These are phyloP conservation scores for Ceratobasidium sp. DNA, from an alignment of 1,284 basidiomycete species.

Conservation along the genomic window DNA sequence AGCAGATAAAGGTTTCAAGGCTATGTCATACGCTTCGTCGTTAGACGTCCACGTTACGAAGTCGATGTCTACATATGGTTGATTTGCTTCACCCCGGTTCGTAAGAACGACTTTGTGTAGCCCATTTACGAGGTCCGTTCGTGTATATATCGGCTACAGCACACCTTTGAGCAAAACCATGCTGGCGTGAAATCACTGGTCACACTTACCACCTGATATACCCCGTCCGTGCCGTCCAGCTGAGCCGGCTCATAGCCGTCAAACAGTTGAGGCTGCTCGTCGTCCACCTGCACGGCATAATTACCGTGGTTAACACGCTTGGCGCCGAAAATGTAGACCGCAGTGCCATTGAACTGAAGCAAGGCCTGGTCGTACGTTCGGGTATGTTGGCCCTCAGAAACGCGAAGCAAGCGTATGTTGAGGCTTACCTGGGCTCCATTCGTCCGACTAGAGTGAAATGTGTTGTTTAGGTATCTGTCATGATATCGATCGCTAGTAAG, in stretches of 20 bases:
- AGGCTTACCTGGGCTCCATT: constrained; percentile 14
- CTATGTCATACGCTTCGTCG: constrained; percentile 2
- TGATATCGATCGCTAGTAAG: neutral
- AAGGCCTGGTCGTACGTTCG: neutral
- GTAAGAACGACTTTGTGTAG: constrained; percentile 5
- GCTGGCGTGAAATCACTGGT: neutral
- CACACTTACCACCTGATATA: constrained; percentile 23
- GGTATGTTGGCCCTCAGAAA: neutral
- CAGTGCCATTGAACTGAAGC: constrained; percentile 18
- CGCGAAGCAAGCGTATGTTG: no score
- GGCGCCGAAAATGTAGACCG: constrained; percentile 36
- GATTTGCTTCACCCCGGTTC: neutral
- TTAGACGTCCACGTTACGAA: constrained; percentile 26
- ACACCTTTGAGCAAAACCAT: neutral
- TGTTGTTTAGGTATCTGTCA: neutral
- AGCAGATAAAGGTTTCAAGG: neutral
- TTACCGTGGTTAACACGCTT: constrained; percentile 22
- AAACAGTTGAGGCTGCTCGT: neutral
- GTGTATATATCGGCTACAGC: neutral
- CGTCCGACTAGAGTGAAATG: constrained; percentile 7
- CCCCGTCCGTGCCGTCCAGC: neutral
- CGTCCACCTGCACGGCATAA: neutral
- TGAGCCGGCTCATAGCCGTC: constrained; percentile 15
- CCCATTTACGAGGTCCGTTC: neutral
- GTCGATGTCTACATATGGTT: constrained; percentile 25